Base-by-base conservation (phyloP, 495 filamentous ascomycete genomes). In the Trichocladium uniseriatum region DNA sequence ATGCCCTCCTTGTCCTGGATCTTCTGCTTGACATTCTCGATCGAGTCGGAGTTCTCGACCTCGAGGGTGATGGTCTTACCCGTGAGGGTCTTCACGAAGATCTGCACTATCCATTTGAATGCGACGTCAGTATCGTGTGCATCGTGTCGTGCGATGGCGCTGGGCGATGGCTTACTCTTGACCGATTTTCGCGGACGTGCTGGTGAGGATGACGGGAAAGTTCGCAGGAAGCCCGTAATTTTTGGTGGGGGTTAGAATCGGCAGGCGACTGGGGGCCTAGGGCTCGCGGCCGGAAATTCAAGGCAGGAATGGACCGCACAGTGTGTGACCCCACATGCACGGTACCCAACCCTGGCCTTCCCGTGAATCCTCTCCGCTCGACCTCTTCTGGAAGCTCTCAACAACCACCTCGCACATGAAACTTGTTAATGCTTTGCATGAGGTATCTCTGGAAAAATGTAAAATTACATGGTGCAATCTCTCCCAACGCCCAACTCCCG, bases 31-130 rank as follows among this genome's bases (percentile, higher is more conserved):
- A 94, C 87, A 79, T 92, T 92, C 79, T 94, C 92, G 84, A 98
- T 97, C 56, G 92, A 96, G 77, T 97, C 91, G 67, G 81, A 86
- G 69, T 88, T 94, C 81, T 96, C 91, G 71, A 95, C 91, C 81
- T 98, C 92, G 67, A 98, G 87, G 75, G 92, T 97, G 82, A 96
- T 98, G 74, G 92, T 98, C 84, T 97, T 97, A 77, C 92, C 89
- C 76, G 89, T 92, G 60, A 92, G 83, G 78, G 87, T 91, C 79
- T 92, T 91, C 78, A 92, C 87, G 84, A 92, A 94, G 81, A 87
- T 94, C 61, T 63, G 52, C 50, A 54, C 49, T 42, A 54, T 49
- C 36, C 6, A 32, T 20, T 11, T 20, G 49, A 50, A 53, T 61
- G 52, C 57, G 55, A 52, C 47, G 66, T 76, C 65, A 74, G 73